These are phyloP conservation scores for Fusarium phyllophilum DNA, from an alignment of 2,329 filamentous ascomycete species.

Conservation along the genomic window DNA sequence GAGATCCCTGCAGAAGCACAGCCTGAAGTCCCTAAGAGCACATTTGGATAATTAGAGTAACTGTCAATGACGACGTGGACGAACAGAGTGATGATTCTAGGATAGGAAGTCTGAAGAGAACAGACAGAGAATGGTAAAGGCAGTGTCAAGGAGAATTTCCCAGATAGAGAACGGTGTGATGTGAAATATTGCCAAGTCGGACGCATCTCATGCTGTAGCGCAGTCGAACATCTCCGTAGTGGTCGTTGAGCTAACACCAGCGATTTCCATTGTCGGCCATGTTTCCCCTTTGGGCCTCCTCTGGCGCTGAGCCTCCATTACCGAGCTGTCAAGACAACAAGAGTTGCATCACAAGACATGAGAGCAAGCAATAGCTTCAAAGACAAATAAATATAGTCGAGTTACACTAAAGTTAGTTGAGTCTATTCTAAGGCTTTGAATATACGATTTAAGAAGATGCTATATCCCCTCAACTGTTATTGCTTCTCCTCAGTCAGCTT, in stretches of 20 bases:
- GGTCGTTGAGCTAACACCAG: conserved; percentile 28
- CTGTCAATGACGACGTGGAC: not conserved
- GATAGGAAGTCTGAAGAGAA: not conserved
- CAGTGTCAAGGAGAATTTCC: conserved; percentile 22
- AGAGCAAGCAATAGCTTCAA: conserved; percentile 2
- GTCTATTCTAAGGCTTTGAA: not conserved
- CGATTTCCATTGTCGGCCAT: conserved; percentile 28
- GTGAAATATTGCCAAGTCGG: conserved; percentile 24
- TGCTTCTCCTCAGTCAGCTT: not conserved
- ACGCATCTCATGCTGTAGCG: conserved; percentile 29
- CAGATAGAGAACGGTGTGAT: conserved; percentile 22
- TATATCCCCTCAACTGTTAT: conserved; percentile 7
- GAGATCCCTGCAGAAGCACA: conserved; percentile 21
- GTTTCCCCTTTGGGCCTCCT: conserved; percentile 27
- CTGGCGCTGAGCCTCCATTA: conserved; percentile 38
- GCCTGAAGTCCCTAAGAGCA: not conserved
- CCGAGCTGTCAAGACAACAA: conserved; percentile 28
- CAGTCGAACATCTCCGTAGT: conserved; percentile 32
- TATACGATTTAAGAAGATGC: conserved; percentile 24
- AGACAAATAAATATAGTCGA: not conserved
- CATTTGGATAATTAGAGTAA: not conserved
- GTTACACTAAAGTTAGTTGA: not conserved
- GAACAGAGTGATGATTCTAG: not conserved
- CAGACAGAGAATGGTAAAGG: not conserved
- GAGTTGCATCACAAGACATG: conserved; percentile 8